These are phyloP conservation scores for Ecytonucleospora hepatopenaei DNA, from an alignment of 371 early-diverging fungal species.

Conservation along the genomic window DNA sequence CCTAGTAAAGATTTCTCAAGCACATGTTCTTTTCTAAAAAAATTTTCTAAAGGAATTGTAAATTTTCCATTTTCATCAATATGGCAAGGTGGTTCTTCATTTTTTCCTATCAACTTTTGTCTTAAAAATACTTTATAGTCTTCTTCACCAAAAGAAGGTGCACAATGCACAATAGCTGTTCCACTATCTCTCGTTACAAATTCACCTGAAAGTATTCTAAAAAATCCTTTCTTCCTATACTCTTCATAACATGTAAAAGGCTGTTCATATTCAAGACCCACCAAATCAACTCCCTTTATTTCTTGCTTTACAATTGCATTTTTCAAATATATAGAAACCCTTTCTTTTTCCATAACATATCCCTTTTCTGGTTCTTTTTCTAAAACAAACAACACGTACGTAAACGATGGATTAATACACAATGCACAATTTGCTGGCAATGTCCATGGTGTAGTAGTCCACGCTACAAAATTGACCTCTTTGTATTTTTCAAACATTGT, in stretches of 20 bases:
- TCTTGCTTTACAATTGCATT: conserved; percentile 65
- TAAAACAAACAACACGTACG: conserved; percentile 72
- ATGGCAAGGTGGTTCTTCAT: conserved; percentile 73
- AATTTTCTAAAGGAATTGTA: conserved; percentile 60
- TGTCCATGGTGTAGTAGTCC: conserved; percentile 99
- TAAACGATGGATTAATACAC: conserved; percentile 76
- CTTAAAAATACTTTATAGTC: conserved; percentile 87
- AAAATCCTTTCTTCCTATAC: conserved; percentile 62
- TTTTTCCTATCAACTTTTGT: conserved; percentile 71
- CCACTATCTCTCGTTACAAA: conserved; percentile 89
- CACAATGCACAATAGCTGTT: conserved; percentile 97
- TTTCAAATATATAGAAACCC: conserved; percentile 38
- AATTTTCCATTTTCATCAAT: conserved; percentile 80
- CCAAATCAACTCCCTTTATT: conserved; percentile 69
- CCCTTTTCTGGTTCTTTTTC: conserved; percentile 58
- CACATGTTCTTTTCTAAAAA: not conserved
- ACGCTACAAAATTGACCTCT: conserved; percentile 70
- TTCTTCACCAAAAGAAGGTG: conserved; percentile 99
- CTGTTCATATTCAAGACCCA: conserved; percentile 76
- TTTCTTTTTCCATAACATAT: conserved; percentile 30
- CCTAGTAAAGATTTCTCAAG: conserved; percentile 57
- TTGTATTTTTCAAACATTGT: conserved; percentile 60
- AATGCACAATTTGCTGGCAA: conserved; percentile 87
- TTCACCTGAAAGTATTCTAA: conserved; percentile 70
- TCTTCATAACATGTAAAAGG: conserved; percentile 72